Percentiles rank a stretch among this genome's conserved stretches.
Conservation (phyloP, 768 basidiomycete genomes). For the Thelephora ganbajun region DNA sequence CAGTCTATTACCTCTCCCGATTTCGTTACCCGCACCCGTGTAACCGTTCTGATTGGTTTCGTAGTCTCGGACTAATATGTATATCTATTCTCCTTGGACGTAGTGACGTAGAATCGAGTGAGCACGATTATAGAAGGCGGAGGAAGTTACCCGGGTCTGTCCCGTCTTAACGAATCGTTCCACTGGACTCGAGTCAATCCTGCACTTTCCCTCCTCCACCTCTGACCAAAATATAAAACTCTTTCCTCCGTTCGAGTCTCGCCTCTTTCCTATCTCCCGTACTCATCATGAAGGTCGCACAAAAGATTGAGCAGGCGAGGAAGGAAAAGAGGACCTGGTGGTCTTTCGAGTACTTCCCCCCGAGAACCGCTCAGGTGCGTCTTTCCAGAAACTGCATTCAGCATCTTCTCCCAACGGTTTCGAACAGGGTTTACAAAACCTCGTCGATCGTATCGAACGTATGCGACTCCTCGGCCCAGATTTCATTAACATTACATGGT, state of each 20-base stretch:
- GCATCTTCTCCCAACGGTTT: constrained; percentile 2
- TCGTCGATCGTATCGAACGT: constrained; percentile 95
- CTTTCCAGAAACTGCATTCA: neutral
- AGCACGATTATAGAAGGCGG: no score
- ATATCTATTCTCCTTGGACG: no score
- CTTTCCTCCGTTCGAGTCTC: no score
- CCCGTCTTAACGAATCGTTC: neutral
- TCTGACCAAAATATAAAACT: neutral
- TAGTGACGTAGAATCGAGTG: no score
- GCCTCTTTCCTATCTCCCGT: neutral
- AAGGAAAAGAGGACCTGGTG: constrained; percentile 88
- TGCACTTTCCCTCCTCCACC: neutral
- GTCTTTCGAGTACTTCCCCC: constrained; percentile 99
- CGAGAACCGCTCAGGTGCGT: constrained; percentile 80
- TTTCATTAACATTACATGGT: constrained; percentile 98
- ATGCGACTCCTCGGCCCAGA: constrained; percentile 94
- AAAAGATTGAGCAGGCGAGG: constrained; percentile 79
- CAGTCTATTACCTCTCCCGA: no score
- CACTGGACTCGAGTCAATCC: neutral
- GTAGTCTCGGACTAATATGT: no score
- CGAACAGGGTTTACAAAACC: constrained; percentile 77
- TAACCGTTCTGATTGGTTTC: no score
- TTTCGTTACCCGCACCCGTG: no score
- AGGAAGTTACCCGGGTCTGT: neutral
- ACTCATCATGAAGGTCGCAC: constrained; percentile 75